phyloP scores from a whole-genome alignment of 495 filamentous ascomycete genomes.

The Sphaerosporella brunnea region DNA sequence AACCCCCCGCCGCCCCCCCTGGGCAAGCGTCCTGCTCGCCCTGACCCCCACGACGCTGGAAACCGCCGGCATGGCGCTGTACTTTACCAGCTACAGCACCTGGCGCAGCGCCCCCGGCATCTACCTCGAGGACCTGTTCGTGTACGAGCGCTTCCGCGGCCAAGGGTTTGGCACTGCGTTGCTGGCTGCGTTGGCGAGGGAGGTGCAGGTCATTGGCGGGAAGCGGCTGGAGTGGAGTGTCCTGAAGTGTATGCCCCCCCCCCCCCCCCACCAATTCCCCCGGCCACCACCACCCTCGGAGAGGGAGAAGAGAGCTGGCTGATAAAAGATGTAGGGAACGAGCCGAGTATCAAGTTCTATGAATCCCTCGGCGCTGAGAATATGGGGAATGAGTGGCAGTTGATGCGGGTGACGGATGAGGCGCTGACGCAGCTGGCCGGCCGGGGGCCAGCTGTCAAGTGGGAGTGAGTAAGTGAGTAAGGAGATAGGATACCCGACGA shows the following conservation, averaged over 20 bases:
- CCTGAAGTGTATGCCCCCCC: conserved; percentile 40
- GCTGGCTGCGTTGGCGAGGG: conserved; percentile 56
- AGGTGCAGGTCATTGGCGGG: conserved; percentile 53
- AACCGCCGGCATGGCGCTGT: conserved; percentile 41
- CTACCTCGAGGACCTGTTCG: conserved; percentile 87
- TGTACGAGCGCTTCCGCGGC: conserved; percentile 49
- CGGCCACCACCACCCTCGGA: too few relatives aligned
- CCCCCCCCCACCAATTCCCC: neutral
- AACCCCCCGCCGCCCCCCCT: conserved; percentile 23
- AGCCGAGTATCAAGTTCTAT: conserved; percentile 78
- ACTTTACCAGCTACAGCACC: conserved; percentile 62
- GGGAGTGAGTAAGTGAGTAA: conserved; percentile 5
- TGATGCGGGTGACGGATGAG: conserved; percentile 72
- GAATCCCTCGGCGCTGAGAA: conserved; percentile 58
- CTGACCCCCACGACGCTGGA: conserved; percentile 29
- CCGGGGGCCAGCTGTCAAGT: conserved; percentile 24
- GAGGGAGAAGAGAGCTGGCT: neutral
- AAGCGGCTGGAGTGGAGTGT: conserved; percentile 82
- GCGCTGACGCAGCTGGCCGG: conserved; percentile 44
- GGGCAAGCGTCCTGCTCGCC: conserved; percentile 32
- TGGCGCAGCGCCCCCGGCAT: conserved; percentile 78
- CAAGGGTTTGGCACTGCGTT: conserved; percentile 64
- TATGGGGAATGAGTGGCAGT: conserved; percentile 68
- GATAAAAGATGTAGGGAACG: conserved; percentile 41
- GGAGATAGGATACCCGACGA: too few relatives aligned